These are phyloP conservation scores for Mortierella sp. DNA, from an alignment of 371 early-diverging fungal species.

Conservation along the genomic window DNA sequence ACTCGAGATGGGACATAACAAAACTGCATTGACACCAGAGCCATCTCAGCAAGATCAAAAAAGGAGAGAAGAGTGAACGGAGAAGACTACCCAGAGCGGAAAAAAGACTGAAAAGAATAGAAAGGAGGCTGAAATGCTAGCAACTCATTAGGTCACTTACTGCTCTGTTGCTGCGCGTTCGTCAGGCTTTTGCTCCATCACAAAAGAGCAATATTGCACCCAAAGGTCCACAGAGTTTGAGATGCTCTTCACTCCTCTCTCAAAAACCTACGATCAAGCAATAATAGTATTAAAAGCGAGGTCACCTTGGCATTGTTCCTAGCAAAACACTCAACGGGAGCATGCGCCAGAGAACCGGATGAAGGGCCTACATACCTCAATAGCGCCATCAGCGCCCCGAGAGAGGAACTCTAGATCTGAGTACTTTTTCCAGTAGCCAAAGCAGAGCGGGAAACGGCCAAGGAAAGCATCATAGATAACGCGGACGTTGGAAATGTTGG, in stretches of 20 bases:
- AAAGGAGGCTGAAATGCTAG: constrained; percentile 7
- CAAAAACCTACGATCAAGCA: constrained; percentile 60
- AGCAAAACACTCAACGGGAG: too few relatives aligned
- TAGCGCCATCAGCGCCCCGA: constrained; percentile 65
- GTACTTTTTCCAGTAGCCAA: constrained; percentile 84
- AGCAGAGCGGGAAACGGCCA: constrained; percentile 75
- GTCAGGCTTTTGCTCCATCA: constrained; percentile 58
- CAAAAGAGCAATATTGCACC: constrained; percentile 73
- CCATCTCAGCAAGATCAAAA: constrained; percentile 5
- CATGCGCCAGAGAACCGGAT: not conserved
- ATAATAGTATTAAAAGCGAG: not conserved
- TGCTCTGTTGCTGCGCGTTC: constrained; percentile 61
- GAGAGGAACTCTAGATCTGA: constrained; percentile 65
- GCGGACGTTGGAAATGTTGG: constrained; percentile 56
- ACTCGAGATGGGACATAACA: too few relatives aligned
- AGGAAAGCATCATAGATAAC: constrained; percentile 70
- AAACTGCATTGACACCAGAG: too few relatives aligned
- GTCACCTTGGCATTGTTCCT: not conserved
- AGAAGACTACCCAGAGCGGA: constrained; percentile 14
- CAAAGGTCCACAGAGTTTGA: constrained; percentile 75
- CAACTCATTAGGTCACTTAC: constrained; percentile 56
- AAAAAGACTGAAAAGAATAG: constrained; percentile 10
- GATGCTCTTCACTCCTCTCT: constrained; percentile 71
- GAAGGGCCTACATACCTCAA: constrained; percentile 56
- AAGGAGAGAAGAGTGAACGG: constrained; percentile 22